Conservation (phyloP, 176 grass and related monocot genomes). For the Raddia distichophylla region DNA sequence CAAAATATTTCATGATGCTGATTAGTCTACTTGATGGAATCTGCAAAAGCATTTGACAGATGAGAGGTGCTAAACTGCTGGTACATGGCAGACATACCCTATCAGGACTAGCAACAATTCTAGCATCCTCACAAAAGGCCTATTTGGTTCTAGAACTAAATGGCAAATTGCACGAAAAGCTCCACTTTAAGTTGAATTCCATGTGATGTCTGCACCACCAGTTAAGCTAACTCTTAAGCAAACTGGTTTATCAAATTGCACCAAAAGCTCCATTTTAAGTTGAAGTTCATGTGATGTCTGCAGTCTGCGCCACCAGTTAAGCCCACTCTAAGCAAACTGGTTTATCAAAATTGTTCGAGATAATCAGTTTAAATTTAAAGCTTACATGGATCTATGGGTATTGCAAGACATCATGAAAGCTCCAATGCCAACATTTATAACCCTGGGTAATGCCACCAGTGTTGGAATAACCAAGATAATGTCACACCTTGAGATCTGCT, state of each 20-base stretch:
- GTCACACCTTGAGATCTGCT: neutral
- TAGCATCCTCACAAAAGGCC: neutral
- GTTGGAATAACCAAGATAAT: neutral
- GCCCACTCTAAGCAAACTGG: neutral
- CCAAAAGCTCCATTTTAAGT: neutral
- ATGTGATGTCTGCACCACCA: neutral
- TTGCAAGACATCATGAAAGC: neutral
- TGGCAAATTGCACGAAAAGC: neutral
- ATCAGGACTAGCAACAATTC: neutral
- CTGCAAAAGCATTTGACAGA: neutral
- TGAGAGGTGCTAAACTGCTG: neutral
- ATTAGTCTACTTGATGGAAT: neutral
- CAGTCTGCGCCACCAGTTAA: neutral
- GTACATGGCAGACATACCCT: neutral
- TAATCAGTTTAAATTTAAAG: neutral
- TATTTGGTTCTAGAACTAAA: neutral
- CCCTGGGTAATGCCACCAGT: neutral
- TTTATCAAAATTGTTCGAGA: neutral
- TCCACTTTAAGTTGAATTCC: neutral
- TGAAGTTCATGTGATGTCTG: neutral
- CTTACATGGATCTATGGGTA: neutral
- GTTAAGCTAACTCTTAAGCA: neutral
- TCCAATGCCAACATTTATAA: neutral
- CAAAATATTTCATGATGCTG: no score
- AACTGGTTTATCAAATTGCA: neutral